phyloP scores from a whole-genome alignment of 1,284 basidiomycete species.

The Ustilago lituana region DNA sequence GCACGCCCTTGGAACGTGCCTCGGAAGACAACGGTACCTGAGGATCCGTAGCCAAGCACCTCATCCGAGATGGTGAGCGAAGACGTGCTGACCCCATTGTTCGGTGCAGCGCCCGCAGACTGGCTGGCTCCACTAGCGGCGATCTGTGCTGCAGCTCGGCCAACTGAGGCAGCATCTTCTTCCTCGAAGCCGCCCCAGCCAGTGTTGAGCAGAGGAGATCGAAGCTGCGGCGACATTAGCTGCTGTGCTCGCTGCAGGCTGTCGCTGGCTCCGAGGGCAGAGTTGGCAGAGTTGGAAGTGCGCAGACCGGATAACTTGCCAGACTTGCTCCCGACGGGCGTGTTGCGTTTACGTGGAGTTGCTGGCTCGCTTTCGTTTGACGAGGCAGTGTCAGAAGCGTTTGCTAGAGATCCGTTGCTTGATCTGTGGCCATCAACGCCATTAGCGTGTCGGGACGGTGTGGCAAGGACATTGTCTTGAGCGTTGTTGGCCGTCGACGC shows the following conservation, averaged over 20 bases:
- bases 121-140: constrained; percentile 34
- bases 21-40: constrained; percentile 92
- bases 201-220: constrained; percentile 35
- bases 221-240: constrained; percentile 41
- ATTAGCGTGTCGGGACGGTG: constrained; percentile 13
- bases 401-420: constrained; percentile 10
- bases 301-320: constrained; percentile 13
- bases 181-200: constrained; percentile 42
- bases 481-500: too few species aligned
- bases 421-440: not conserved
- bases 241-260: constrained; percentile 48
- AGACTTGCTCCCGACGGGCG: constrained; percentile 1
- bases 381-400: constrained; percentile 22
- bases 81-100: constrained; percentile 38
- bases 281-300: constrained; percentile 4
- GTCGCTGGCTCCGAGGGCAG: constrained; percentile 29
- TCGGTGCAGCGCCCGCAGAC: constrained; percentile 17
- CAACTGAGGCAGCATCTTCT: constrained; percentile 33
- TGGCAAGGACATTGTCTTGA: not conserved
- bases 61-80: constrained; percentile 61
- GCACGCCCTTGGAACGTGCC: constrained; percentile 94
- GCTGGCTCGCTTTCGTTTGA: constrained; percentile 39
- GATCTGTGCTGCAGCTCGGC: constrained; percentile 43
- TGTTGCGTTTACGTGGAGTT: constrained; percentile 13
- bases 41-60: constrained; percentile 81